Evolutionary conservation across 1,284 basidiomycete species (phyloP), one percentile per base, ranked within the genome.

Genomic region (Cryptococcus depauperatus): DNA sequence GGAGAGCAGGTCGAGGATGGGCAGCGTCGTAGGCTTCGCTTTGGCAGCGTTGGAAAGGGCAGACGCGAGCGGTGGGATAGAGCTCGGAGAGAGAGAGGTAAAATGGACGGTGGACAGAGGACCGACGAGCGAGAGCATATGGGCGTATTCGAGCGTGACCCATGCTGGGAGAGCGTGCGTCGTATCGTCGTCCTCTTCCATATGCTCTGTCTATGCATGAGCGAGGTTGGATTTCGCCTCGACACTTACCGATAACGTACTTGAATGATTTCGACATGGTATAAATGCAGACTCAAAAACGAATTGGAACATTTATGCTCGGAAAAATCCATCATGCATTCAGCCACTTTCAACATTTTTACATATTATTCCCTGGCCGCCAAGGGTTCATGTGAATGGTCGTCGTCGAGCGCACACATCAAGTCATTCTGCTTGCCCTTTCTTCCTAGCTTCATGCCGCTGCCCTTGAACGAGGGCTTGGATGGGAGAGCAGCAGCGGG

Each of bases 391-490:
- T n/a, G n/a, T n/a, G 66, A 21, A 68, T 23, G 26, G 10, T 40
- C 38, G 3, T 81, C 80, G n/a, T 87, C 89, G 13, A 96, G 76
- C 2, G 85, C 83, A 61, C 90, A 87, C 37, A 95, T 72, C 18
- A 97, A 72, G 56, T 93, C 90, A 18, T 84, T 81, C 60, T 83
- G 84, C 41, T 83, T 83, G 72, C 90, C 93, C 74, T 93, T 95
- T 59, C 80, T 68, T 43, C 54, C 78, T n/a, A 98, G 78, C 67
- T 97, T 96, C 93, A 98, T 97, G 26, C 93, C 92, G 27, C 83
- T 81, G 43, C 85, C 83, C 76, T 95, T 96, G 82, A 98, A 97
- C 1, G 85, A 81, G 8, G 87, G 83, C 78, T 82, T 59, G 74
- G 65, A 11, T 74, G 68, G 16, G 76, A 73, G 3, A 5, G 79